Evolutionary conservation across 2,329 filamentous ascomycete genomes (phyloP).

Genomic region (Gnomoniopsis sp.): DNA sequence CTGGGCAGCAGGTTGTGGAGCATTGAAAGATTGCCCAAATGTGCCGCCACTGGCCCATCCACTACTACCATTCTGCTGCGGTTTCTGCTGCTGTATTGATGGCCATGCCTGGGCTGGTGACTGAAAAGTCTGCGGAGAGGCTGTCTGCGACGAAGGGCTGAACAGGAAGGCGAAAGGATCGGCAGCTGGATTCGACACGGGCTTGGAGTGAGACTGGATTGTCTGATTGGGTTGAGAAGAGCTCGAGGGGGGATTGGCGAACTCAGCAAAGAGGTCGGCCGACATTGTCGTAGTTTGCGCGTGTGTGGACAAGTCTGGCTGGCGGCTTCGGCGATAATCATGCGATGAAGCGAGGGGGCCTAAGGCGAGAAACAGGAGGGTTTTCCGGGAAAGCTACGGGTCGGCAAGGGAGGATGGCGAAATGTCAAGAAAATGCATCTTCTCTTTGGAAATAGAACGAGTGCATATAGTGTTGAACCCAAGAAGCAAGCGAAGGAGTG

Average conservation of each 20-base stretch:
- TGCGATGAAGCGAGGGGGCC: not conserved
- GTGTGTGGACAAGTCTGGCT: not conserved
- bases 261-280: conserved; percentile 63
- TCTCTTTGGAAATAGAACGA: not conserved
- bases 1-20: conserved; percentile 7
- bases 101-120: conserved; percentile 23
- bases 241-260: conserved; percentile 46
- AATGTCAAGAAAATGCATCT: conserved; percentile 7
- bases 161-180: conserved; percentile 32
- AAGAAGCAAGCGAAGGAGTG: not conserved
- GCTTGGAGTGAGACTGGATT: conserved; percentile 15
- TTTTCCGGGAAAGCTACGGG: not conserved
- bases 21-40: conserved; percentile 1
- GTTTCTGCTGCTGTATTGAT: conserved; percentile 18
- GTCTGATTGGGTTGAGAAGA: conserved; percentile 22
- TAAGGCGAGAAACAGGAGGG: not conserved
- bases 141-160: conserved; percentile 17
- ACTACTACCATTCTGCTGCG: conserved; percentile 9
- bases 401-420: not conserved
- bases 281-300: conserved; percentile 46
- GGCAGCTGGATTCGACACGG: conserved; percentile 14
- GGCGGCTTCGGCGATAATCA: not conserved
- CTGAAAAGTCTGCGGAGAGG: conserved; percentile 10
- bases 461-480: not conserved
- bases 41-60: conserved; percentile 24